Conservation (phyloP, 805 yeast species). For the Tetrapisispora nanseiensis region DNA sequence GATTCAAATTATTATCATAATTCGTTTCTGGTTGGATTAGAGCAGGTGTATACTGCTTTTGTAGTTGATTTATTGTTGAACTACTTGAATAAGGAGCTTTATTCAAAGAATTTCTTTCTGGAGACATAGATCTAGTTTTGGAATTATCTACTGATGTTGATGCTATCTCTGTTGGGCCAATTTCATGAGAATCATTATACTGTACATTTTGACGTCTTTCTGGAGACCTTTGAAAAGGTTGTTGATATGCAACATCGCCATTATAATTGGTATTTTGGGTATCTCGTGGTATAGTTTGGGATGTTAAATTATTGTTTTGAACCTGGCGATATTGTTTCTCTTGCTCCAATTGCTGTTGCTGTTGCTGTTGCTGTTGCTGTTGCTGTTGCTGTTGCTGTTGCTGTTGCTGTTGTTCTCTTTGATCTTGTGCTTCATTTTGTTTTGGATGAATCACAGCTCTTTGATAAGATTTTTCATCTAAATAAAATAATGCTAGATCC, state of each 20-base stretch:
- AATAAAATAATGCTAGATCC: conserved; percentile 35
- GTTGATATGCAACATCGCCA: not conserved
- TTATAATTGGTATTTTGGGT: not conserved
- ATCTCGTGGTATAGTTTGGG: not conserved
- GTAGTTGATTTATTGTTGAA: conserved; percentile 15
- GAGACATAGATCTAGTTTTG: conserved; percentile 1
- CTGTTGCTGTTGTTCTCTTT: not conserved
- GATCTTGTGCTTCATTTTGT: not conserved
- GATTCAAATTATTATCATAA: not conserved
- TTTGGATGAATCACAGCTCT: conserved; percentile 20
- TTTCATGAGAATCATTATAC: too few relatives aligned
- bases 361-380: conserved; percentile 4
- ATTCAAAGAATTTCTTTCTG: conserved; percentile 9
- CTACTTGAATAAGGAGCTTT: conserved; percentile 19
- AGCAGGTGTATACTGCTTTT: conserved; percentile 7
- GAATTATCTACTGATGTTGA: not conserved
- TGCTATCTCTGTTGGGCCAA: not conserved
- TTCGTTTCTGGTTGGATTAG: not conserved
- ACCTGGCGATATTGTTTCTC: not conserved
- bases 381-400: conserved; percentile 5
- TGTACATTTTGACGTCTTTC: not conserved
- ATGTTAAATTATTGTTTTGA: not conserved
- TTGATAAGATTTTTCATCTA: conserved; percentile 31
- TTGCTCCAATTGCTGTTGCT: not conserved
- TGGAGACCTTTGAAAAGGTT: not conserved